Evolutionary conservation across 1,139 yeast species (phyloP), one percentile per base, ranked within the genome.

Genomic region (Blastobotrys petasosporus): DNA sequence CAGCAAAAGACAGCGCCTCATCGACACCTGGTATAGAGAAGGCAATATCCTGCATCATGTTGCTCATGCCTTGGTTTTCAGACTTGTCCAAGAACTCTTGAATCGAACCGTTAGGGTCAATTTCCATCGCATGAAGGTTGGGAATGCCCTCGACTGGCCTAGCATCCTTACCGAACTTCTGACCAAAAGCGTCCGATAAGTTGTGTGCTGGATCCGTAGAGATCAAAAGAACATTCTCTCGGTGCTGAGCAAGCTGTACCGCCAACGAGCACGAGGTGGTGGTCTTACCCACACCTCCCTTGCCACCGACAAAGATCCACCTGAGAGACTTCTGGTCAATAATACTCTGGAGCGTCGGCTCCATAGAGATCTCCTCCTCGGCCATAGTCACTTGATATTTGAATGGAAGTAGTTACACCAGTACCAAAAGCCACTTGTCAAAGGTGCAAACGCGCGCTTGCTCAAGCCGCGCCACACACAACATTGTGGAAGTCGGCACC

Each of bases 201-300:
- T 92, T 92, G 67, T 92, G 98, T 3, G 98, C 98, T 23, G 98
- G 98, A 68, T 92, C 98, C 0, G 98, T 92, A 28, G 97, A 90
- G 58, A 92, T 92, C 60, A 92, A 73, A 51, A 92, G 73, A 55
- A 88, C 94, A 59, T 85, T 82, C 55, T 86, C 90, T 29, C 77
- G 64, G 44, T 94, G 92, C 62, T 86, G 82, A 48, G 85, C 80
- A 50, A 87, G 70, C 68, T 92, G 97, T 50, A 90, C 85, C 25
- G 98, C 95, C 56, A 92, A 77, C 17, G 97, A 88, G 42, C 96
- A 90, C 1, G 97, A 90, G 2, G 97, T 86, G 38, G 98, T 92
- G 55, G 98, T 92, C 66, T 92, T 92, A 57, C 98, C 98, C 34
- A 92, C 98, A 68, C 98, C 98, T 64, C 98, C 98, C 73, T 92